Conservation (phyloP, 2,329 filamentous ascomycete genomes). For the Didymella sp. region DNA sequence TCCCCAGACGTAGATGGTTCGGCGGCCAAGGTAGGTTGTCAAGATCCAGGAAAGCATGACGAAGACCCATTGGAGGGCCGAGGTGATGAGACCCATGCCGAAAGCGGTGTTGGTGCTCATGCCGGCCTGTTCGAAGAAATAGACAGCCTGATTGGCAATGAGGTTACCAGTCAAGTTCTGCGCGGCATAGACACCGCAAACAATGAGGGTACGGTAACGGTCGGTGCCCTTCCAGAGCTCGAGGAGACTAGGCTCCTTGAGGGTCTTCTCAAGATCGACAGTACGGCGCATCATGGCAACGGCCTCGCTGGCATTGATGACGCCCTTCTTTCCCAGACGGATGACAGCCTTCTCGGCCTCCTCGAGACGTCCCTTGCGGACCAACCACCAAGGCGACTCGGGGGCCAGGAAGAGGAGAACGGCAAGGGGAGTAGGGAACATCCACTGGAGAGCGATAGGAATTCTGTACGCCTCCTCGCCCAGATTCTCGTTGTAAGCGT, state of each 20-base stretch:
- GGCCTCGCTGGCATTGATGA: slow-evolving; percentile 52
- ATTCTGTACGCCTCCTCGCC: slow-evolving; percentile 32
- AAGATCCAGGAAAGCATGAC: slow-evolving; percentile 73
- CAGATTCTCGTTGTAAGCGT: slow-evolving; percentile 55
- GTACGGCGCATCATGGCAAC: slow-evolving; percentile 67
- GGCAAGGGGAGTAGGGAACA: slow-evolving; percentile 54
- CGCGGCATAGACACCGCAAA: slow-evolving; percentile 64
- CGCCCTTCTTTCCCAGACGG: slow-evolving; percentile 58
- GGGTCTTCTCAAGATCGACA: slow-evolving; percentile 61
- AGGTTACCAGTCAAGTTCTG: slow-evolving; percentile 69
- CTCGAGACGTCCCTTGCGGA: slow-evolving; percentile 53
- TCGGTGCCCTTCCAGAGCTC: slow-evolving; percentile 65
- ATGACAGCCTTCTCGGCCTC: slow-evolving; percentile 57
- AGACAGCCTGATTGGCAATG: slow-evolving; percentile 68
- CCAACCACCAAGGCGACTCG: slow-evolving; percentile 60
- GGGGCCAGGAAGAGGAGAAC: slow-evolving; percentile 57
- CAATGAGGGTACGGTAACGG: slow-evolving; percentile 61
- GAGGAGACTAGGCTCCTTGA: slow-evolving; percentile 56
- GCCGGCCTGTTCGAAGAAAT: slow-evolving; percentile 69
- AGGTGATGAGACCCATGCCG: slow-evolving; percentile 69
- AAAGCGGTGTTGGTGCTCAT: slow-evolving; percentile 64
- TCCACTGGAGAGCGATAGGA: slow-evolving; percentile 53
- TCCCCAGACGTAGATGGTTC: slow-evolving; percentile 70
- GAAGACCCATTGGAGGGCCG: slow-evolving; percentile 66
- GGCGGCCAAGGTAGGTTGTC: slow-evolving; percentile 68